Percentiles rank a stretch among this genome's conserved stretches.
These are phyloP conservation scores for Ceratobasidium sp. DNA, from an alignment of 1,284 basidiomycete species.

Conservation along the genomic window DNA sequence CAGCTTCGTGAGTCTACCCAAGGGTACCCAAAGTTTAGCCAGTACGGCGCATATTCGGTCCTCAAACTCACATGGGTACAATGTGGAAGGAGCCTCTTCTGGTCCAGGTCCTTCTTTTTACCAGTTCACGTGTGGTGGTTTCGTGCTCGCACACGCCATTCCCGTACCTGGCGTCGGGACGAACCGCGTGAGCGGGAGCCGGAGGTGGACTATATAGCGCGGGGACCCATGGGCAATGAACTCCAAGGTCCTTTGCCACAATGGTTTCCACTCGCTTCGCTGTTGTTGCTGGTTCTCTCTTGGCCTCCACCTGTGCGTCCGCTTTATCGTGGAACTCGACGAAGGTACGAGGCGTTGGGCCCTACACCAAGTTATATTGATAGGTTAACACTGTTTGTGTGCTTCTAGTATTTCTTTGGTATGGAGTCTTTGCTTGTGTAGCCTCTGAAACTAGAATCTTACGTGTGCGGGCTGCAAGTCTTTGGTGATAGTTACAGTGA, in stretches of 20 bases:
- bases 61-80: too few species aligned
- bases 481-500: conserved; percentile 61
- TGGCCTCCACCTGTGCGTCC: conserved; percentile 26
- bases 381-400: not conserved
- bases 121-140: not conserved
- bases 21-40: not conserved
- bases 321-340: conserved; percentile 58
- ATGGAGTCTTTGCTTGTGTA: not conserved
- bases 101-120: too few species aligned
- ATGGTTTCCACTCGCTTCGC: conserved; percentile 20
- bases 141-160: conserved; percentile 3
- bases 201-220: not conserved
- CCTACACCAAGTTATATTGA: not conserved
- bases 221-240: not conserved
- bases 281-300: not conserved
- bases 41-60: too few species aligned
- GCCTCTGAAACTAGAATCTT: not conserved
- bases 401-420: conserved; percentile 26
- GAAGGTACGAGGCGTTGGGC: conserved; percentile 51
- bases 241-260: not conserved
- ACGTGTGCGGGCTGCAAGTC: conserved; percentile 10
- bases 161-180: conserved; percentile 13
- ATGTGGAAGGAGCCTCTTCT: too few species aligned
- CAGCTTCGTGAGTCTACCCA: not conserved
- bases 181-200: not conserved